Conservation (phyloP, 148 eudicot species). For the Arbutus unedo region DNA sequence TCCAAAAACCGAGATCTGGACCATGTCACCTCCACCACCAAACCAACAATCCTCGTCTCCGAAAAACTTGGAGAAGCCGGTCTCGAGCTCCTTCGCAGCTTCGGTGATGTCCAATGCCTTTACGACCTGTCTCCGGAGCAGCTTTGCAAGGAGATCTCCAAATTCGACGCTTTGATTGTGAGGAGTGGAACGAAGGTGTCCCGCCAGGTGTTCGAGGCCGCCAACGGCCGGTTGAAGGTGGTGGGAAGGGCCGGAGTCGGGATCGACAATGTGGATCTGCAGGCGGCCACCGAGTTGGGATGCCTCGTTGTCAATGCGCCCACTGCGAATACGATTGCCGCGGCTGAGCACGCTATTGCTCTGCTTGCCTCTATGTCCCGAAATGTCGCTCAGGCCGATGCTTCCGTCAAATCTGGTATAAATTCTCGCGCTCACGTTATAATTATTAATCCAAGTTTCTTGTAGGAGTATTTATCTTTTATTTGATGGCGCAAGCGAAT, state of each 20-base stretch:
- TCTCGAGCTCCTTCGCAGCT: constrained; percentile 46
- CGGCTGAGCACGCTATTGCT: constrained; percentile 93
- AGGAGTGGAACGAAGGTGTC: constrained; percentile 87
- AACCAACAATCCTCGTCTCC: constrained; percentile 66
- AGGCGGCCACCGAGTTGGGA: constrained; percentile 82
- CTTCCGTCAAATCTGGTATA: constrained; percentile 83
- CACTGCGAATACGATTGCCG: constrained; percentile 88
- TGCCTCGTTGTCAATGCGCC: constrained; percentile 88
- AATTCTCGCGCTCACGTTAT: background rate
- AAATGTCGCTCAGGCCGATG: constrained; percentile 86
- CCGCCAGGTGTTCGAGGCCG: constrained; percentile 64
- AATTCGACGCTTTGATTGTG: constrained; percentile 72
- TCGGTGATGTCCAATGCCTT: constrained; percentile 56
- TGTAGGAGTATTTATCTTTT: no score
- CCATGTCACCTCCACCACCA: constrained; percentile 15
- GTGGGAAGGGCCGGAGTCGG: constrained; percentile 97
- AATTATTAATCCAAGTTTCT: no score
- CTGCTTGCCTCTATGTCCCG: constrained; percentile 78
- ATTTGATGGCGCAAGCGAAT: background rate
- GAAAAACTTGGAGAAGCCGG: constrained; percentile 91
- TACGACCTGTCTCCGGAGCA: constrained; percentile 60
- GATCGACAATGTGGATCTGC: constrained; percentile 87
- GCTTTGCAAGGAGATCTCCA: constrained; percentile 46
- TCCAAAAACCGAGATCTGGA: constrained; percentile 16
- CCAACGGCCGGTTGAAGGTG: constrained; percentile 65